Conservation (phyloP, 768 basidiomycete species). For the Boletus tomentosulus region DNA sequence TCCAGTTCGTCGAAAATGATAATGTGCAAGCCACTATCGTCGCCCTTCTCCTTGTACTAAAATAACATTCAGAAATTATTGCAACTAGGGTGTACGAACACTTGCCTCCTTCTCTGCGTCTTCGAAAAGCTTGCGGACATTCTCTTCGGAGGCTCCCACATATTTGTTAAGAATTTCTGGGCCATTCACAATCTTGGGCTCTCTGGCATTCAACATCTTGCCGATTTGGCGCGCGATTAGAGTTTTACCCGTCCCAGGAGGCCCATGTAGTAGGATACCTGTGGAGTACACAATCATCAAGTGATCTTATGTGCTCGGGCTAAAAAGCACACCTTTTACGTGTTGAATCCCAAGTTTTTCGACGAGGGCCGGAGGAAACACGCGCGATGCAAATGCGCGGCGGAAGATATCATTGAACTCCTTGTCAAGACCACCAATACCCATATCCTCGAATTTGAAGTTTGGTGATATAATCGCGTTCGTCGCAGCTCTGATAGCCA, state of each 20-base stretch:
- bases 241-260: conserved; percentile 98
- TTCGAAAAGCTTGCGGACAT: conserved; percentile 94
- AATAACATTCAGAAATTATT: conserved; percentile 1
- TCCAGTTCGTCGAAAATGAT: conserved; percentile 99
- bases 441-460: conserved; percentile 99
- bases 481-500: conserved; percentile 63
- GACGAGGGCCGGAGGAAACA: conserved; percentile 96
- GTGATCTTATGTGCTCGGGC: not conserved
- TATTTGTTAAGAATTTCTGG: conserved; percentile 97
- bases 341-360: conserved; percentile 98
- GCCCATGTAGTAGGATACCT: conserved; percentile 94
- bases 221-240: conserved; percentile 98
- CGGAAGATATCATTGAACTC: conserved; percentile 98
- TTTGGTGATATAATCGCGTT: conserved; percentile 96
- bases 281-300: not conserved
- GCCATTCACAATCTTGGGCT: conserved; percentile 98
- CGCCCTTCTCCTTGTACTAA: conserved; percentile 95
- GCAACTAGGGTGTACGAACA: not conserved
- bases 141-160: conserved; percentile 96
- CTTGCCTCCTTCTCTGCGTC: conserved; percentile 95
- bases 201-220: conserved; percentile 96
- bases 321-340: conserved; percentile 73
- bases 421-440: conserved; percentile 93
- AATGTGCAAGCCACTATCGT: conserved; percentile 96
- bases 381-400: conserved; percentile 94